A percentile compares a stretch with the other conserved stretches of the same genome.
phyloP scores from a whole-genome alignment of 148 eudicot genomes.

The Salicornia ramosissima region DNA sequence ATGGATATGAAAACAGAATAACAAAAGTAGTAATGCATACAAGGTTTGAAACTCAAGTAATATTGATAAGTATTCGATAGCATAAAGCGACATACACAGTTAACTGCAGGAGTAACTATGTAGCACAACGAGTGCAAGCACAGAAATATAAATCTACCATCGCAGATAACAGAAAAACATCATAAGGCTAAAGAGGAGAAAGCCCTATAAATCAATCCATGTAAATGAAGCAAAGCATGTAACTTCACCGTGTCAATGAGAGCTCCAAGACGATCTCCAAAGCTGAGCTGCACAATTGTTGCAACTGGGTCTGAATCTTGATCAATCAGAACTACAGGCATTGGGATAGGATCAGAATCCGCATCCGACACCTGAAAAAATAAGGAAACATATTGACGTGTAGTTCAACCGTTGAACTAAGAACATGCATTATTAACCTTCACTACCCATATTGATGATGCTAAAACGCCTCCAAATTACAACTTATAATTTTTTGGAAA shows the following conservation, averaged over 20 bases:
- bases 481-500: too few relatives aligned
- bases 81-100: background rate
- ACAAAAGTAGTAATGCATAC: too few relatives aligned
- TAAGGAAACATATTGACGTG: background rate
- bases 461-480: background rate
- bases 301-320: conserved; percentile 78
- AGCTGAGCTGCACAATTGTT: conserved; percentile 84
- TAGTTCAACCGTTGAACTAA: too few relatives aligned
- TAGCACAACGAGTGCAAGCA: background rate
- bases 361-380: conserved; percentile 48
- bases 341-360: conserved; percentile 61
- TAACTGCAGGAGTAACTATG: background rate
- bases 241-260: conserved; percentile 81
- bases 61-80: background rate
- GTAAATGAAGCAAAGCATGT: conserved; percentile 12
- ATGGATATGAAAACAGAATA: too few relatives aligned
- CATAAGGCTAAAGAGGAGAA: conserved; percentile 3
- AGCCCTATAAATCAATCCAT: conserved; percentile 5
- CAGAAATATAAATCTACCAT: background rate
- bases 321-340: conserved; percentile 80
- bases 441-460: background rate
- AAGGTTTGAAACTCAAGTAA: too few relatives aligned
- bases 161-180: conserved; percentile 1
- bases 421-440: background rate
- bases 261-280: conserved; percentile 98